These are phyloP conservation scores for Colletotrichum sp. DNA, from an alignment of 2,329 filamentous ascomycete genomes.

Conservation along the genomic window DNA sequence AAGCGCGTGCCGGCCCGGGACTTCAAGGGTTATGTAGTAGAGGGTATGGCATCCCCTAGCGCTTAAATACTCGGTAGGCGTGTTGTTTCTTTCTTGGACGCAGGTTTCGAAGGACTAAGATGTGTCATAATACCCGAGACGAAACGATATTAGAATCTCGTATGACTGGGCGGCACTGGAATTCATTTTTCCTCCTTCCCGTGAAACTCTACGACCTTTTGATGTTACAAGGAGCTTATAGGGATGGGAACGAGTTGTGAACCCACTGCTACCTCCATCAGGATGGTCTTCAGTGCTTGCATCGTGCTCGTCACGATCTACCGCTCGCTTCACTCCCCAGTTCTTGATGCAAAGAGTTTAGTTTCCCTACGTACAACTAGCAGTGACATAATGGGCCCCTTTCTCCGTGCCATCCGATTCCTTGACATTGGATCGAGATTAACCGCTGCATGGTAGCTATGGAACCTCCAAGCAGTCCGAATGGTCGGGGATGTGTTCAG, in stretches of 20 bases:
- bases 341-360: neutral
- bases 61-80: neutral
- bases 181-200: neutral
- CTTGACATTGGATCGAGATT: neutral
- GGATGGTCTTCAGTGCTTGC: neutral
- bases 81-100: neutral
- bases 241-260: neutral
- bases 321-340: neutral
- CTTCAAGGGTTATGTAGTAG: slow-evolving; percentile 43
- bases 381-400: neutral
- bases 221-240: neutral
- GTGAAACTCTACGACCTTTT: neutral
- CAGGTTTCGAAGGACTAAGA: neutral
- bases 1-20: slow-evolving; percentile 30
- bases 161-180: neutral
- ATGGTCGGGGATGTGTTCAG: neutral
- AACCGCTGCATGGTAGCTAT: neutral
- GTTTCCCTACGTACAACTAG: neutral
- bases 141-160: neutral
- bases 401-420: neutral
- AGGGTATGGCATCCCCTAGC: neutral
- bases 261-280: neutral
- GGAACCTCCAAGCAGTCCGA: neutral
- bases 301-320: neutral
- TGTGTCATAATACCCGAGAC: neutral